Evolutionary conservation across 2,329 filamentous ascomycete genomes (phyloP).

Genomic region (Colletotrichum agaves): DNA sequence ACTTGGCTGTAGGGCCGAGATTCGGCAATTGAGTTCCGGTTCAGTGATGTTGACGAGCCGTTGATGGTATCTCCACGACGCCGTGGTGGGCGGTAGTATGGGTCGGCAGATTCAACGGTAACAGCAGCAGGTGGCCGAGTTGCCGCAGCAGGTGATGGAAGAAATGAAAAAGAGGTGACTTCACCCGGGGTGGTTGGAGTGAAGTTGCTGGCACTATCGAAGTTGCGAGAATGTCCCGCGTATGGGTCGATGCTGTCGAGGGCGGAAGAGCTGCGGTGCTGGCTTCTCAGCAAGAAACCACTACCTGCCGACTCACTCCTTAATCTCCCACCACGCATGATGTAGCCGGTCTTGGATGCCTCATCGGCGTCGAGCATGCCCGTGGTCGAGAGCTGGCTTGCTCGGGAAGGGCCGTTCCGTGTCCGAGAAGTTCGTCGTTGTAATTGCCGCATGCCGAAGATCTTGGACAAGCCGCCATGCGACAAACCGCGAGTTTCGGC

Average conservation of each 20-base stretch:
- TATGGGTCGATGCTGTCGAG: constrained; percentile 63
- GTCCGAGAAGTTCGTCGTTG: constrained; percentile 76
- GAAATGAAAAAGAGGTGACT: constrained; percentile 77
- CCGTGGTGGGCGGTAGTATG: constrained; percentile 89
- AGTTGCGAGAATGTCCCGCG: constrained; percentile 57
- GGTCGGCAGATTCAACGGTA: constrained; percentile 70
- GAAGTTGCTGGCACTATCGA: constrained; percentile 71
- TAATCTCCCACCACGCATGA: constrained; percentile 63
- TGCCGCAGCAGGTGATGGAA: constrained; percentile 66
- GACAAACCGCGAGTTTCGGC: constrained; percentile 76
- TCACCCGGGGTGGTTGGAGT: constrained; percentile 80
- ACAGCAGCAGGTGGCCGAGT: constrained; percentile 54
- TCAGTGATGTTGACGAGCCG: constrained; percentile 48
- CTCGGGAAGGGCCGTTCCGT: constrained; percentile 70
- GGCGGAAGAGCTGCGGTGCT: constrained; percentile 65
- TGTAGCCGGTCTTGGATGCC: constrained; percentile 70
- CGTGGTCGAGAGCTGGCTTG: constrained; percentile 84
- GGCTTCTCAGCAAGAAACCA: constrained; percentile 53
- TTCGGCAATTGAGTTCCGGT: constrained; percentile 47
- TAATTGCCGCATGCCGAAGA: constrained; percentile 91
- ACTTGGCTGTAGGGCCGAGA: constrained; percentile 52
- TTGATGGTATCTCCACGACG: constrained; percentile 71
- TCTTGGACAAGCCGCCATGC: constrained; percentile 86
- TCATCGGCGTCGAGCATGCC: constrained; percentile 81
- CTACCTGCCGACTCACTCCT: constrained; percentile 72